Conservation (phyloP, 176 grass and related monocot species). For the Metroxylon sagu region DNA sequence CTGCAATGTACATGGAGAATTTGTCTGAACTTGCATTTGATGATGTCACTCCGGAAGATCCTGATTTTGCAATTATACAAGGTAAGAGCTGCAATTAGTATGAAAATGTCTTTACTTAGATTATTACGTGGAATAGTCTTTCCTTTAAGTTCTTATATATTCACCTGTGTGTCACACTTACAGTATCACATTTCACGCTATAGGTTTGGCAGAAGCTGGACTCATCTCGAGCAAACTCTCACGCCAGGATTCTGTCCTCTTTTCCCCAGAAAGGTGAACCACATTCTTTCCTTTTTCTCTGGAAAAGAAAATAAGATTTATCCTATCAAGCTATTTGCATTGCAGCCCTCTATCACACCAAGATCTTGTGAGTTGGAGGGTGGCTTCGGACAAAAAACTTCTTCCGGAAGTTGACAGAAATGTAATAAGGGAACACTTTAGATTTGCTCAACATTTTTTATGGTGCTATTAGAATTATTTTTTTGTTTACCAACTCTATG, state of each 20-base stretch:
- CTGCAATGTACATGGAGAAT: slow-evolving; percentile 96
- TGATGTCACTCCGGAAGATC: slow-evolving; percentile 74
- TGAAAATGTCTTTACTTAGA: too few species aligned
- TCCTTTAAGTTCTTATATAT: too few species aligned
- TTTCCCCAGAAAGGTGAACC: slow-evolving; percentile 65
- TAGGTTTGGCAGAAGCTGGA: slow-evolving; percentile 91
- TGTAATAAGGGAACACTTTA: slow-evolving; percentile 31
- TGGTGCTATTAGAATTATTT: too few species aligned
- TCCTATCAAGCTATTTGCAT: not conserved
- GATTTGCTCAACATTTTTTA: not conserved
- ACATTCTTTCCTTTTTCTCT: too few species aligned
- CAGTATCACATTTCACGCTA: slow-evolving; percentile 13
- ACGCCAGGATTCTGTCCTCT: slow-evolving; percentile 41
- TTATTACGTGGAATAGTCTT: too few species aligned
- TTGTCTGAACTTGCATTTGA: slow-evolving; percentile 90
- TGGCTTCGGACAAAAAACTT: slow-evolving; percentile 66
- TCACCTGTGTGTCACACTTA: not conserved
- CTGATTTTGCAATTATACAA: slow-evolving; percentile 85
- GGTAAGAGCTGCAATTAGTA: slow-evolving; percentile 30
- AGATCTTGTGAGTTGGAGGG: slow-evolving; percentile 91
- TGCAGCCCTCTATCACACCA: slow-evolving; percentile 71
- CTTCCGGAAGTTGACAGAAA: slow-evolving; percentile 74
- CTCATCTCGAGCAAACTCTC: slow-evolving; percentile 86
- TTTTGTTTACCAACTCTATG: not conserved
- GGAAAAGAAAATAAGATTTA: not conserved